Base-by-base conservation (phyloP, 345 rosid species). In the Hirschfeldia incana region DNA sequence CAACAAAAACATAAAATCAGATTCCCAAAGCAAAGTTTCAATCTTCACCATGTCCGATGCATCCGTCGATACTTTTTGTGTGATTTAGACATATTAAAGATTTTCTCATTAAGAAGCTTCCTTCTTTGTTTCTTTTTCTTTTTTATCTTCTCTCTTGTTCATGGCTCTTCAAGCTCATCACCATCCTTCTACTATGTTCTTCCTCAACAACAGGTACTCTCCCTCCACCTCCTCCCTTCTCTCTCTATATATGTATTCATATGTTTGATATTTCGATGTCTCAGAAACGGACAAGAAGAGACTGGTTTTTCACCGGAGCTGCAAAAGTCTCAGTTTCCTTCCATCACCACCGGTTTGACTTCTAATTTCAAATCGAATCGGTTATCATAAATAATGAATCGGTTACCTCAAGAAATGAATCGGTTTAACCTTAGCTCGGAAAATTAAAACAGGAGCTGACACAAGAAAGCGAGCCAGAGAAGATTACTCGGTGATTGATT, bases 101-200 rank as follows among this genome's bases (percentile, higher is more conserved):
- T 10, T 49, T 70, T 62, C 70, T 51, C 27, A 61, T n/a, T 9
- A 26, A 72, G 17, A 80, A 75, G 65, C 51, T 69, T 60, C 11
- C 61, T 46, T 29, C 55, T 37, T 4, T 46, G 16, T 46, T n/a
- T n/a, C 39, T 39, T 3, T 17, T 72, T n/a, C 39, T 39, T 3
- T 17, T 72, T 42, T 37, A 9, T 55, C 76, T 77, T 70, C 53
- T 70, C 53, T 2, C 44, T 70, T 78, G 58, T 63, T 62, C 84
- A 92, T 93, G 97, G 97, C 97, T 53, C 90, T 93, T 76, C 96
- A 93, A 84, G 90, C 96, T 87, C 96, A 88, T 75, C 92, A 92
- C 81, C 94, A 91, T 69, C 96, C 93, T 69, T 89, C 94, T 1
- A 93, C 92, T 75, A 67, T 86, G 76, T 91, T 93, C 69, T 87